Conservation (phyloP, 2,329 filamentous ascomycete genomes). For the Fusarium chaquense region DNA sequence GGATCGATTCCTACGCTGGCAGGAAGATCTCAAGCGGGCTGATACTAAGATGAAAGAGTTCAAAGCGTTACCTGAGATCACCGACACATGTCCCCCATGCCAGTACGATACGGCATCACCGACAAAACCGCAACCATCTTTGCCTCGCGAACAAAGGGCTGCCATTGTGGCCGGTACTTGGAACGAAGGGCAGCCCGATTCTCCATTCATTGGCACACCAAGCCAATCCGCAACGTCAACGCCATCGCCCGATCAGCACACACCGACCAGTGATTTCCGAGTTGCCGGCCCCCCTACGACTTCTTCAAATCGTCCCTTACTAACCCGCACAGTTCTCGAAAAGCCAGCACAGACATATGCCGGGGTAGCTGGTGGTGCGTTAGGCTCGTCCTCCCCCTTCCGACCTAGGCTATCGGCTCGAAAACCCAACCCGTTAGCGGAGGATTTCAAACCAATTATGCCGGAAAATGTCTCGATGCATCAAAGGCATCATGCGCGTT, state of each 20-base stretch:
- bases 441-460: conserved; percentile 9
- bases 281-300: conserved; percentile 24
- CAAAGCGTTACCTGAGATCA: conserved; percentile 28
- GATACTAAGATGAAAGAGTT: conserved; percentile 59
- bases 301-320: conserved; percentile 11
- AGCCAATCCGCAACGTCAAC: conserved; percentile 30
- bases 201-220: conserved; percentile 57
- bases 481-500: conserved; percentile 11
- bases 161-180: conserved; percentile 69
- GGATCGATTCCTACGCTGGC: conserved; percentile 85
- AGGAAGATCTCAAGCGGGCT: conserved; percentile 75
- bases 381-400: conserved; percentile 18
- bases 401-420: conserved; percentile 14
- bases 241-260: conserved; percentile 30
- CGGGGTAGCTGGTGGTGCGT: conserved; percentile 24
- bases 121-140: conserved; percentile 42
- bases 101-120: conserved; percentile 52
- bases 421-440: conserved; percentile 15
- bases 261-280: conserved; percentile 38
- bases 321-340: conserved; percentile 27
- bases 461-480: conserved; percentile 11
- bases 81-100: conserved; percentile 44
- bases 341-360: conserved; percentile 34
- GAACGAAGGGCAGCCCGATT: conserved; percentile 74
- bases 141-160: conserved; percentile 62